These are phyloP conservation scores for Pholiota conissans DNA, from an alignment of 768 basidiomycete genomes.

Conservation along the genomic window DNA sequence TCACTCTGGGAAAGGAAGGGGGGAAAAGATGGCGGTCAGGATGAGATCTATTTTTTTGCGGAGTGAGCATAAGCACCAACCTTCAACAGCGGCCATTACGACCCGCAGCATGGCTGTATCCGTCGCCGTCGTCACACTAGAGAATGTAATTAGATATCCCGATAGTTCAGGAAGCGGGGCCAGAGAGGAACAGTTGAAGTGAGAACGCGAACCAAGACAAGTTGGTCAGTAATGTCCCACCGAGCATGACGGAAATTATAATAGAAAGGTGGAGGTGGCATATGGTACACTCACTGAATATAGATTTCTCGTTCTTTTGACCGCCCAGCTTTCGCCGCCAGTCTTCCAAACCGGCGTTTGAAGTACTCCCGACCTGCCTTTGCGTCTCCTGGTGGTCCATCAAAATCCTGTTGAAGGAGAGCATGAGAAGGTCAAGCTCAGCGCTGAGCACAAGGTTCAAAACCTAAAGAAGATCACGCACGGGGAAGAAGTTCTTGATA, in stretches of 20 bases:
- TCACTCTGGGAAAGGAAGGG: slow-evolving; percentile 60
- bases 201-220: neutral
- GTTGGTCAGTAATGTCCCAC: slow-evolving; percentile 8
- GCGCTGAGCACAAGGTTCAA: neutral
- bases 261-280: neutral
- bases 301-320: slow-evolving; percentile 90
- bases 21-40: slow-evolving; percentile 16
- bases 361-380: slow-evolving; percentile 87
- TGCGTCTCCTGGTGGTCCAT: slow-evolving; percentile 73
- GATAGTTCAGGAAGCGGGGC: neutral
- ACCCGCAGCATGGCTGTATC: slow-evolving; percentile 87
- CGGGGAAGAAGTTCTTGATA: slow-evolving; percentile 89
- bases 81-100: slow-evolving; percentile 96
- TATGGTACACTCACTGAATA: slow-evolving; percentile 66
- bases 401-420: slow-evolving; percentile 62
- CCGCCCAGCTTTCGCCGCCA: slow-evolving; percentile 84
- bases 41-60: neutral
- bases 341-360: slow-evolving; percentile 76
- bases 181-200: neutral
- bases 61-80: slow-evolving; percentile 41
- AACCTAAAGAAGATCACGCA: slow-evolving; percentile 29
- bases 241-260: neutral
- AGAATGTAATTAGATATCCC: neutral
- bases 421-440: neutral
- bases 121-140: slow-evolving; percentile 85